A percentile compares a stretch with the other conserved stretches of the same genome.
Conservation (phyloP, 768 basidiomycete genomes). For the Podaxis sp. region DNA sequence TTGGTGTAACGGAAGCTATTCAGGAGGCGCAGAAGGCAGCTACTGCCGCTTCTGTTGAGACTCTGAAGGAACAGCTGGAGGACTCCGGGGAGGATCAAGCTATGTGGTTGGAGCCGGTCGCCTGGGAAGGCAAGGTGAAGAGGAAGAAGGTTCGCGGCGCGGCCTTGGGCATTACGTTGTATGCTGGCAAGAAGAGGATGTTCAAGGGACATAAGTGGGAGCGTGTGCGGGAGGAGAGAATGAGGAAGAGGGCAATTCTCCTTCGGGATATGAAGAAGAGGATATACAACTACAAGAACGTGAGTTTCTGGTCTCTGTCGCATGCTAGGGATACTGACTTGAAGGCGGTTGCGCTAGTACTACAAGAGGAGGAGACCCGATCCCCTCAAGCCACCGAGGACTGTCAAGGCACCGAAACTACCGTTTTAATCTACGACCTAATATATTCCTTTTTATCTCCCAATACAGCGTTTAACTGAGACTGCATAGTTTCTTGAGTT, state of each 20-base stretch:
- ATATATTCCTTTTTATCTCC: slow-evolving; percentile 7
- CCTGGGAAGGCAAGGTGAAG: slow-evolving; percentile 45
- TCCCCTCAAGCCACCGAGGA: slow-evolving; percentile 55
- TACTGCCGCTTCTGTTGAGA: slow-evolving; percentile 1
- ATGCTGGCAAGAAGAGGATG: slow-evolving; percentile 79
- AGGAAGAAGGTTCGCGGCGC: slow-evolving; percentile 45
- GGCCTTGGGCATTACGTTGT: slow-evolving; percentile 62
- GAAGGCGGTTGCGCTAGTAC: slow-evolving; percentile 30
- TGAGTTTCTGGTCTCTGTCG: slow-evolving; percentile 31
- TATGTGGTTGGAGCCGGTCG: slow-evolving; percentile 34
- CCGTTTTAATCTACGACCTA: slow-evolving; percentile 47
- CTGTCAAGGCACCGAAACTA: slow-evolving; percentile 52
- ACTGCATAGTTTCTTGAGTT: background rate
- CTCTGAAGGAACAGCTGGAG: slow-evolving; percentile 14
- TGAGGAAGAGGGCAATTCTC: slow-evolving; percentile 50
- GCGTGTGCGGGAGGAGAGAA: slow-evolving; percentile 48
- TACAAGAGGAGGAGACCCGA: slow-evolving; percentile 53
- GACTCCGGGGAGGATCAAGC: slow-evolving; percentile 6
- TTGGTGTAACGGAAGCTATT: slow-evolving; percentile 8
- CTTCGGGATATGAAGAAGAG: slow-evolving; percentile 72
- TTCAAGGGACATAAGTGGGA: slow-evolving; percentile 95
- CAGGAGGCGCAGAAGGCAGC: slow-evolving; percentile 14
- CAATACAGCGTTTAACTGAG: background rate
- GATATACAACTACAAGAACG: slow-evolving; percentile 65
- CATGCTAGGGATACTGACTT: background rate